Base-by-base conservation (phyloP, 2,329 filamentous ascomycete species). In the Hortaea werneckii region DNA sequence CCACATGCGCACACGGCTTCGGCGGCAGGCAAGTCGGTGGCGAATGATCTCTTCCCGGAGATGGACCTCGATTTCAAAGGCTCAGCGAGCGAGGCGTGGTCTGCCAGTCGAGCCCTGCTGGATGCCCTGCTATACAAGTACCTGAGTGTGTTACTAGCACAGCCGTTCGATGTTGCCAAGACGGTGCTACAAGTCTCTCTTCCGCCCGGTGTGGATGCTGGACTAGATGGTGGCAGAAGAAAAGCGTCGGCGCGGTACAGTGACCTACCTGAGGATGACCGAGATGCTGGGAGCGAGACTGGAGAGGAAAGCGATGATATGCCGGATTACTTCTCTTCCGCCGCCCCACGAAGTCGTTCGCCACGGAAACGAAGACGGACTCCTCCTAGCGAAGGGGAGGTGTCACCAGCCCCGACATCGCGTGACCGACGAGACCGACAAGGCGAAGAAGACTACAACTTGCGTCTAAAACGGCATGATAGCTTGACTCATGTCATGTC, bases 121-220 rank as follows among this genome's bases (percentile, higher is more conserved):
- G 88, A 96, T 62, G 83, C 89, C 63, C 79, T 92, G 53, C 64
- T 94, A 65, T 94, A 89, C 82, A 90, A 92, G 63, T 98, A 98
- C 69, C 84, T 83, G 10, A 87, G 83, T 47, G 82, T 95, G 26
- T 67, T 96, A 59, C 82, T 95, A 63, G 85, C 87, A 44, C 92
- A 98, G 68, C 92, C 92, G 10, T 96, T 98, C 65, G 92, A 96
- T 72, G 89, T 95, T 47, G 88, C 90, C 60, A 96, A 95, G 75
- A 92, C 83, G 10, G 79, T 96, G 46, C 70, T 98, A 56, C 92
- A 98, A 68, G 80, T 88, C 43, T 79, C 78, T 52, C 67, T 78
- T 43, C 71, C 55, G 11, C 46, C 53, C 10, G 51, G 49, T 5
- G 44, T 61, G 26, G 58, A 64, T 29, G 62, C 62, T 35, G 58